A percentile compares a stretch with the other conserved stretches of the same genome.
These are phyloP conservation scores for Rhododendron mucronatum DNA, from an alignment of 148 eudicot species.

Conservation along the genomic window DNA sequence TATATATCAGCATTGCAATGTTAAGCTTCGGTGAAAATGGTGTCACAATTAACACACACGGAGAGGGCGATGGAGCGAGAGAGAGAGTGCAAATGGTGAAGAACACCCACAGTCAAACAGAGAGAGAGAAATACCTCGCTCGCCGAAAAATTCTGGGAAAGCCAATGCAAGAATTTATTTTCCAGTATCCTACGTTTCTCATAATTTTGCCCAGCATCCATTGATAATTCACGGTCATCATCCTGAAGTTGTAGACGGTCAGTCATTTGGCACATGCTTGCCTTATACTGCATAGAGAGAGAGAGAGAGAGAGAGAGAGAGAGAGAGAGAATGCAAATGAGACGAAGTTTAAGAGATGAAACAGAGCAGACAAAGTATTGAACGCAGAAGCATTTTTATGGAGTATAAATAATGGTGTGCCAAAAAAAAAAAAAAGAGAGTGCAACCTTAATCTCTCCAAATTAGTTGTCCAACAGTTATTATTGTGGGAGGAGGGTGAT, in stretches of 20 bases:
- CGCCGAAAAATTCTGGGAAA: not conserved
- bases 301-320: not conserved
- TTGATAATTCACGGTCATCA: not conserved
- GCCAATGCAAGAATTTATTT: not conserved
- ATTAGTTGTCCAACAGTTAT: not conserved
- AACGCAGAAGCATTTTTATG: not conserved
- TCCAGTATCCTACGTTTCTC: not conserved
- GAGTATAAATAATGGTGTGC: not conserved
- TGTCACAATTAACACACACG: not conserved
- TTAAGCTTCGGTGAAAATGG: not conserved
- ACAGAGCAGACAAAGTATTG: not conserved
- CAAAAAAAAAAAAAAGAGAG: not conserved
- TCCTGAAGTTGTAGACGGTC: not conserved
- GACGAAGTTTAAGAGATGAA: not conserved
- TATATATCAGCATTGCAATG: no score
- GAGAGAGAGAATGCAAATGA: not conserved
- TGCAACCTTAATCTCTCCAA: not conserved
- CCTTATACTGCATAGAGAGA: not conserved
- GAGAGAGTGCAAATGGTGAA: not conserved
- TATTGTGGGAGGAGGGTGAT: not conserved
- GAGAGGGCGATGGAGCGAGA: not conserved
- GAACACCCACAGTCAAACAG: not conserved
- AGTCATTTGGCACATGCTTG: not conserved
- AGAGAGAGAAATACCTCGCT: not conserved
- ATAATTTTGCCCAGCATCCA: not conserved